Base-by-base conservation (phyloP, 768 basidiomycete genomes). In the Pleurotus pulmonarius region DNA sequence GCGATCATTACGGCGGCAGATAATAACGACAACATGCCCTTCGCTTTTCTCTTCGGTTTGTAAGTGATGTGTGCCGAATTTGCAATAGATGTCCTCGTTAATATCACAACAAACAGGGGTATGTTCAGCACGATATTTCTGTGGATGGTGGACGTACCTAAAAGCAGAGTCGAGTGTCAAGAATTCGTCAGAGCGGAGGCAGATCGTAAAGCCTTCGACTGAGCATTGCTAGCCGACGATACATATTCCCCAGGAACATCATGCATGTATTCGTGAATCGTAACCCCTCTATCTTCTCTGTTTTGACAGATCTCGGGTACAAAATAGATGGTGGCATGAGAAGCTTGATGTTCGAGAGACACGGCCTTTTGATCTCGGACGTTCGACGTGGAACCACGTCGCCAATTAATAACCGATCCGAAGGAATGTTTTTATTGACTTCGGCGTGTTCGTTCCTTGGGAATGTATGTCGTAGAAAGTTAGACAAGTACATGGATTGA, bases 21-120 rank as follows among this genome's bases (percentile, higher is more conserved):
- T 47, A 80, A 86, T 67, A 89, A 89, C 61, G 75, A 87, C 62
- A 88, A 86, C 65, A 87, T 87, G 80, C 85, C 87, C 0, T 90
- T 90, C 64, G 81, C 84, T 3, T 90, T 89, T 67, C 72, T 88
- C 11, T 87, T 90, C 62, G 80, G 73, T 6, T 70, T 90, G 85
- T 88, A 67, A 55, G 84, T 75, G 37, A 8, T 63, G 20, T 3
- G 20, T 20, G 25, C 55, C n/a, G 16, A 18, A 3, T 40, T 53
- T 40, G 18, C 52, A 34, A 34, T 34, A 11, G 24, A 51, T 8
- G 11, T 29, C 34, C 20, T 7, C 16, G 26, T 58, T 16, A 56
- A 20, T 54, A 18, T 18, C 15, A 56, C 3, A 39, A n/a, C 48
- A 40, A 44, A 15, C 59, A 85, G 83, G 6, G 82, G 83, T 2